Evolutionary conservation across 176 grass and related monocot genomes (phyloP).

Genomic region (Phoenix roebelenii): DNA sequence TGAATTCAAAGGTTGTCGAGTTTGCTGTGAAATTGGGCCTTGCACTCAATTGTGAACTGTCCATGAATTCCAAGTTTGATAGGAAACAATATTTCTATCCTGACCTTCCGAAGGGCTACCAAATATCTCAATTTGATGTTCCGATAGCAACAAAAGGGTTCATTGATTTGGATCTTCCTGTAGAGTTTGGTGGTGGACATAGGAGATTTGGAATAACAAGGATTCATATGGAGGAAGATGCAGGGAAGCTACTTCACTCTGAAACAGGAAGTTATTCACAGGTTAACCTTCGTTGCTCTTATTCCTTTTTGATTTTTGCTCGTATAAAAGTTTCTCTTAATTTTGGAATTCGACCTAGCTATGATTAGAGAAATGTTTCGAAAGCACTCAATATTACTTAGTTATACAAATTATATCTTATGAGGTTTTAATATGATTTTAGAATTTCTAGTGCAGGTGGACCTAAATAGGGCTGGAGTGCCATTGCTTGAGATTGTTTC

Average conservation of each 20-base stretch:
- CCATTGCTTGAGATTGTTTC: conserved; percentile 93
- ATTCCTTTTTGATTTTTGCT: neutral
- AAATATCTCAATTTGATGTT: conserved; percentile 94
- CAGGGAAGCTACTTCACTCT: conserved; percentile 86
- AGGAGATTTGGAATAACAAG: conserved; percentile 80
- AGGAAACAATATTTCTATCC: conserved; percentile 98
- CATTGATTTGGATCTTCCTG: conserved; percentile 70
- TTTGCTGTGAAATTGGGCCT: conserved; percentile 75
- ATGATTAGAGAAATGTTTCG: no score
- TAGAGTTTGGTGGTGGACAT: conserved; percentile 86
- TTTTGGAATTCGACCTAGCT: no score
- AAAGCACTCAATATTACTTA: no score
- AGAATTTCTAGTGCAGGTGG: conserved; percentile 41
- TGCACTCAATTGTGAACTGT: conserved; percentile 72
- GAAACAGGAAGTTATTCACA: conserved; percentile 68
- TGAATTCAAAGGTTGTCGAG: conserved; percentile 69
- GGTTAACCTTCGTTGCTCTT: conserved; percentile 24
- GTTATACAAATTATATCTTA: no score
- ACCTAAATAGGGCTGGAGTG: conserved; percentile 83
- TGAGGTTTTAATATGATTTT: neutral
- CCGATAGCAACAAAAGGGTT: conserved; percentile 69
- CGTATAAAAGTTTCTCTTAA: no score
- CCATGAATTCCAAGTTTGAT: conserved; percentile 82
- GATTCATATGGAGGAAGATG: conserved; percentile 99
- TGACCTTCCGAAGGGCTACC: conserved; percentile 90